phyloP scores from a whole-genome alignment of 441 rosid genomes.

The Adansonia rubrostipa region DNA sequence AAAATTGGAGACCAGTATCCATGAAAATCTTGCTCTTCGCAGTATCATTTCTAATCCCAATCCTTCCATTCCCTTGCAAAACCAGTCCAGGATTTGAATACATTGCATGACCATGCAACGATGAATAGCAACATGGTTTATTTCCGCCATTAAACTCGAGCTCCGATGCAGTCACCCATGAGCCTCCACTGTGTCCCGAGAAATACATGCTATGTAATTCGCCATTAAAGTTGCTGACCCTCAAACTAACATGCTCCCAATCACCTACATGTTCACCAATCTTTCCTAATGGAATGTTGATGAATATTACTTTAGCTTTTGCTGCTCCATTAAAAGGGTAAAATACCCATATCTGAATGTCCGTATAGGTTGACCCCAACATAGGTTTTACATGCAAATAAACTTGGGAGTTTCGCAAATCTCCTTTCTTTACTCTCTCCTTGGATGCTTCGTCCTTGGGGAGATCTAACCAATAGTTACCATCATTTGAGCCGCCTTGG shows the following conservation, averaged over 20 bases:
- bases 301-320: constrained; percentile 60
- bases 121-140: constrained; percentile 55
- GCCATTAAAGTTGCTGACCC: constrained; percentile 79
- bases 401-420: constrained; percentile 46
- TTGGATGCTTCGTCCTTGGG: constrained; percentile 50
- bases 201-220: constrained; percentile 55
- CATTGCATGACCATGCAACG: constrained; percentile 82
- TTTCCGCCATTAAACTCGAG: constrained; percentile 41
- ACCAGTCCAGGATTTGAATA: constrained; percentile 54
- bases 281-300: constrained; percentile 55
- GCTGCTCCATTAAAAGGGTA: constrained; percentile 89
- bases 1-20: constrained; percentile 50
- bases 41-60: constrained; percentile 60
- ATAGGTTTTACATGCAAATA: constrained; percentile 78
- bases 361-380: constrained; percentile 78
- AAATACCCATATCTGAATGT: constrained; percentile 72
- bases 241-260: constrained; percentile 82
- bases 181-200: constrained; percentile 69
- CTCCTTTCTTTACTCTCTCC: constrained; percentile 71
- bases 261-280: constrained; percentile 91
- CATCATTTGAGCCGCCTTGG: constrained; percentile 73
- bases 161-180: constrained; percentile 59
- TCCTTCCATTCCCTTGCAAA: constrained; percentile 3
- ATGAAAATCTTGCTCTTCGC: constrained; percentile 50
- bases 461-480: constrained; percentile 78